Percentiles rank a stretch among this genome's conserved stretches.
phyloP scores from a whole-genome alignment of 2,329 filamentous ascomycete genomes.

The Cytospora schulzeri region DNA sequence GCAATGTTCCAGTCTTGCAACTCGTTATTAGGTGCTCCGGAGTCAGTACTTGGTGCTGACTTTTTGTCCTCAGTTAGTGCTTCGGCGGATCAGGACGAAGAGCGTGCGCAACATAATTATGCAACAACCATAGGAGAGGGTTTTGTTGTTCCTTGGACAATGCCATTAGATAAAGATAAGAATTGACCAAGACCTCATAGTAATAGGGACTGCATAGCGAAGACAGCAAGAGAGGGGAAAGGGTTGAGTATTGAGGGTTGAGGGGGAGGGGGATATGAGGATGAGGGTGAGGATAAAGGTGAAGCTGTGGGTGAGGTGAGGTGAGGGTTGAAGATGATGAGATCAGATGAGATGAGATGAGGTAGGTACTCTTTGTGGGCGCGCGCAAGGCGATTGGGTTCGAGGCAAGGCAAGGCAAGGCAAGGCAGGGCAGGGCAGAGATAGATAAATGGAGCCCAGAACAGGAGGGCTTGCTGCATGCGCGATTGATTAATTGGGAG shows the following conservation, averaged over 20 bases:
- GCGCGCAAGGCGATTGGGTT: conserved; percentile 17
- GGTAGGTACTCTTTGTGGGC: conserved; percentile 9
- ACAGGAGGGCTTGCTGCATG: conserved; percentile 22
- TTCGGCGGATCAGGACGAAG: conserved; percentile 13
- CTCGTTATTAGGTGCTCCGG: background rate
- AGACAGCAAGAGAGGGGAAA: background rate
- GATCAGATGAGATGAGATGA: background rate
- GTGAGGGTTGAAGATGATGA: background rate
- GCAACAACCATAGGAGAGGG: conserved; percentile 10
- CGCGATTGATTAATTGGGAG: conserved; percentile 21
- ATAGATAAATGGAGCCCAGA: conserved; percentile 25
- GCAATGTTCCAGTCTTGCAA: background rate
- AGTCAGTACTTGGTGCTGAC: background rate
- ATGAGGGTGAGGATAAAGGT: background rate
- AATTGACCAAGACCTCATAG: conserved; percentile 9
- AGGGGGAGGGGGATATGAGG: background rate
- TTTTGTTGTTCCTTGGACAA: too few species aligned
- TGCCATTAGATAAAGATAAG: conserved; percentile 1
- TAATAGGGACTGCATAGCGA: conserved; percentile 17
- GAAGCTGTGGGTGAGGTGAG: background rate
- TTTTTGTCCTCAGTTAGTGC: background rate
- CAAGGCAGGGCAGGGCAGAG: conserved; percentile 9
- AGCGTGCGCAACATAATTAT: conserved; percentile 14
- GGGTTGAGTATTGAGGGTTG: too few species aligned
- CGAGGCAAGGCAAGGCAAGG: conserved; percentile 16